A percentile compares a stretch with the other conserved stretches of the same genome.
Evolutionary conservation across 768 basidiomycete genomes (phyloP).

Genomic region (Pulveroboletus frians): DNA sequence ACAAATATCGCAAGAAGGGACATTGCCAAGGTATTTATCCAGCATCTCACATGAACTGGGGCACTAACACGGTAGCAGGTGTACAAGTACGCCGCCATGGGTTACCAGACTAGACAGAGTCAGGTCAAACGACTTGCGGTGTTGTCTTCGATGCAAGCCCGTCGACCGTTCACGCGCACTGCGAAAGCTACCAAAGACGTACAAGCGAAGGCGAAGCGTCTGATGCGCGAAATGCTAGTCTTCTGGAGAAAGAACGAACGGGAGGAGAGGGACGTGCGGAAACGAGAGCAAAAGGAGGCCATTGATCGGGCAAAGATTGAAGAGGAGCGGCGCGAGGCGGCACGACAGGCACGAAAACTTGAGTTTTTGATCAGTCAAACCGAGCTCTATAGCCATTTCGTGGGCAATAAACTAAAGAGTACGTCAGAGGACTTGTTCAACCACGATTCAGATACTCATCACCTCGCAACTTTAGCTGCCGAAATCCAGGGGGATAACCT

Average conservation of each 20-base stretch:
- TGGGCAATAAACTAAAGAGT: slow-evolving; percentile 95
- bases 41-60: not conserved
- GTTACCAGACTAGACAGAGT: slow-evolving; percentile 59
- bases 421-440: slow-evolving; percentile 26
- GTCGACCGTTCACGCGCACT: slow-evolving; percentile 67
- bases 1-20: slow-evolving; percentile 81
- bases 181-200: slow-evolving; percentile 77
- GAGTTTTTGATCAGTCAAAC: slow-evolving; percentile 99
- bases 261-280: slow-evolving; percentile 88
- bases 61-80: slow-evolving; percentile 44
- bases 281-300: slow-evolving; percentile 93
- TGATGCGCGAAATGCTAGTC: slow-evolving; percentile 94
- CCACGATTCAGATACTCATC: slow-evolving; percentile 15
- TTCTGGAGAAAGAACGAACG: slow-evolving; percentile 99
- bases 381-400: slow-evolving; percentile 98
- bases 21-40: slow-evolving; percentile 61
- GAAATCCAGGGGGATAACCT: slow-evolving; percentile 64
- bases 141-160: slow-evolving; percentile 70
- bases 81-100: slow-evolving; percentile 68
- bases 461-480: slow-evolving; percentile 45
- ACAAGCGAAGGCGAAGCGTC: slow-evolving; percentile 77
- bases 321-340: slow-evolving; percentile 90
- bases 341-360: slow-evolving; percentile 90
- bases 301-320: slow-evolving; percentile 81
- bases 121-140: slow-evolving; percentile 75